Conservation (phyloP, 371 early-diverging fungal species). For the Mortierella sp. region DNA sequence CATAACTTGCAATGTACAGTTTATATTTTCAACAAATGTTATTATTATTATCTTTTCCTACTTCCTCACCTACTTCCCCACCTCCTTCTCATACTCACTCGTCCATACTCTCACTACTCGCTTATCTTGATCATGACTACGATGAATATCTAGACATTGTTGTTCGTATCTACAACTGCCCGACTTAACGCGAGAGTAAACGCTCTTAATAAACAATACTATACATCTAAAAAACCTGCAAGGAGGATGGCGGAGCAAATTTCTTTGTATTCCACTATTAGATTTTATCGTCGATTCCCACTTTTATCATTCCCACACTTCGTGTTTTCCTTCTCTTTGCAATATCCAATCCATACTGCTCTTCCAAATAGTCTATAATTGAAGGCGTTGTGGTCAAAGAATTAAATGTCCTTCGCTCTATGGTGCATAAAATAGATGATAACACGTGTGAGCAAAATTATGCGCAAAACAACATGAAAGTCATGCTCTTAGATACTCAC, state of each 20-base stretch:
- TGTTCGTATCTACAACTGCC: too few relatives aligned
- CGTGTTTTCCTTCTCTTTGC: slow-evolving; percentile 14
- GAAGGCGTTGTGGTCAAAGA: slow-evolving; percentile 83
- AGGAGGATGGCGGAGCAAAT: neutral
- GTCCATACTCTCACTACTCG: neutral
- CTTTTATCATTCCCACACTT: neutral
- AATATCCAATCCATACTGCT: slow-evolving; percentile 76
- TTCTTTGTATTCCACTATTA: neutral
- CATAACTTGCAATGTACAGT: slow-evolving; percentile 31
- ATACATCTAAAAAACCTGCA: neutral
- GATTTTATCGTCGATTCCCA: neutral
- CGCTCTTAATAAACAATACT: too few relatives aligned
- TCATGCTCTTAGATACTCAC: slow-evolving; percentile 13
- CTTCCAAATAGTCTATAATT: slow-evolving; percentile 86
- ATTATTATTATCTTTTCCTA: slow-evolving; percentile 7
- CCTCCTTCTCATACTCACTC: neutral
- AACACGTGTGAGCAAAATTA: too few relatives aligned
- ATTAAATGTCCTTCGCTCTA: slow-evolving; percentile 90
- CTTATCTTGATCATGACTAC: neutral
- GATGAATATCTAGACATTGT: neutral
- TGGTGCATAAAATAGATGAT: neutral
- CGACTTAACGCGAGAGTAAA: too few relatives aligned
- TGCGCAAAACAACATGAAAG: slow-evolving; percentile 9
- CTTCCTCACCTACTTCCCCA: neutral
- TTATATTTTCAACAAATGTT: slow-evolving; percentile 49